Evolutionary conservation across 225 moss, liverwort and hornwort genomes (phyloP).

Genomic region (Bryoerythrophyllum caledonicum): DNA sequence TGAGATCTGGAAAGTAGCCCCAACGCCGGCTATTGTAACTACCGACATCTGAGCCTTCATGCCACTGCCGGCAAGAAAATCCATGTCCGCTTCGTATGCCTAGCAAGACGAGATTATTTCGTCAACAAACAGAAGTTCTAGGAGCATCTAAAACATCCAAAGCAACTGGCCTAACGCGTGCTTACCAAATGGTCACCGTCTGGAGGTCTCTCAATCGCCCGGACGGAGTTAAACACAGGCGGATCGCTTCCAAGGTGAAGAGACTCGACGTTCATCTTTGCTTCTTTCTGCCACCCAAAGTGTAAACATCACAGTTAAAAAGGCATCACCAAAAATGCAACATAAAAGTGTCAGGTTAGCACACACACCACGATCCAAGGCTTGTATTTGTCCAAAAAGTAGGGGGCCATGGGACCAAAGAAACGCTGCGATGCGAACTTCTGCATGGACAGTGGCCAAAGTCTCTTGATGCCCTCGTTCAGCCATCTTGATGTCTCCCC

Average conservation of each 20-base stretch:
- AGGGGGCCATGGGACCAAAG: slow-evolving; percentile 38
- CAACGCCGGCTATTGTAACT: neutral
- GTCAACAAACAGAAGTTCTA: neutral
- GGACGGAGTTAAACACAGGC: slow-evolving; percentile 38
- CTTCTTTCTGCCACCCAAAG: slow-evolving; percentile 34
- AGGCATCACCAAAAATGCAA: neutral
- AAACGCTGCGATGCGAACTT: slow-evolving; percentile 42
- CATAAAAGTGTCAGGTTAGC: neutral
- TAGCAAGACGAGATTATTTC: neutral
- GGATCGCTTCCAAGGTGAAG: slow-evolving; percentile 26
- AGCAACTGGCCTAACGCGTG: neutral
- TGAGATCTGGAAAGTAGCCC: slow-evolving; percentile 37
- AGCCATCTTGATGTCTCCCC: slow-evolving; percentile 44
- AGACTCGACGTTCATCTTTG: slow-evolving; percentile 25
- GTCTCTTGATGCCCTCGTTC: slow-evolving; percentile 36
- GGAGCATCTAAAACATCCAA: neutral
- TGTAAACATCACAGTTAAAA: neutral
- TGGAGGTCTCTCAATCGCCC: slow-evolving; percentile 29
- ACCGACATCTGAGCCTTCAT: slow-evolving; percentile 38
- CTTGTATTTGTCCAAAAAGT: slow-evolving; percentile 34
- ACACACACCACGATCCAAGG: slow-evolving; percentile 35
- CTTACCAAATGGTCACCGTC: slow-evolving; percentile 46
- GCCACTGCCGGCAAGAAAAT: slow-evolving; percentile 30
- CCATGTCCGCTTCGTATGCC: slow-evolving; percentile 38
- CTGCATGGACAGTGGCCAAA: slow-evolving; percentile 48